Conservation (phyloP, 108 stramenopile genomes). For the Seminavis robusta region DNA sequence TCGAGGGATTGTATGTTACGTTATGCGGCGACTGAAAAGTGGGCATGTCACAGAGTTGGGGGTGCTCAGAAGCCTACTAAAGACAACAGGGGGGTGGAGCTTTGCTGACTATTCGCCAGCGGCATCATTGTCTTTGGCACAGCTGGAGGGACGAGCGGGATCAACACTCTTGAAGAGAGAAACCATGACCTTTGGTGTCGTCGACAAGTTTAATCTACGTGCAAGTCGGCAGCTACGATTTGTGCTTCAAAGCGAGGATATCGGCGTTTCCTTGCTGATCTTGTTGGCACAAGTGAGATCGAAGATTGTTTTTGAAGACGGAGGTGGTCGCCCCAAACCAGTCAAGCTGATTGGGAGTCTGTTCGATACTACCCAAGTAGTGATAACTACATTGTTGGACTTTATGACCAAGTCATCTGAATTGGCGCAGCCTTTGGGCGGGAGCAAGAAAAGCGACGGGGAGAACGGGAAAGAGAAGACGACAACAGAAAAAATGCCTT, state of each 20-base stretch:
- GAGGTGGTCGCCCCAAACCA: constrained; percentile 21
- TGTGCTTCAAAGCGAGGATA: constrained; percentile 60
- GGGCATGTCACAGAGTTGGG: constrained; percentile 79
- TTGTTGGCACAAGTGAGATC: constrained; percentile 69
- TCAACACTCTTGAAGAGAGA: constrained; percentile 66
- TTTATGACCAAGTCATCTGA: constrained; percentile 59
- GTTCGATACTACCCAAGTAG: constrained; percentile 71
- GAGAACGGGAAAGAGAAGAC: constrained; percentile 4
- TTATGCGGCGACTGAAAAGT: constrained; percentile 51
- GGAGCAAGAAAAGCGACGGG: no score
- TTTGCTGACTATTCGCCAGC: constrained; percentile 82
- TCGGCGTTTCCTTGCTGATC: constrained; percentile 75
- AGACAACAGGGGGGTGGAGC: constrained; percentile 74
- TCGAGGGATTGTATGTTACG: constrained; percentile 65
- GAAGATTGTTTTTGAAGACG: constrained; percentile 53
- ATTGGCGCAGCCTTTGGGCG: no score
- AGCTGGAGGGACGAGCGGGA: constrained; percentile 76
- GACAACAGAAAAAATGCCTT: constrained; percentile 13
- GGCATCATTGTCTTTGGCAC: constrained; percentile 60
- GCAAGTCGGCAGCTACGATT: constrained; percentile 45
- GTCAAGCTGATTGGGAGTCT: constrained; percentile 80
- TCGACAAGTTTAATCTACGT: constrained; percentile 51
- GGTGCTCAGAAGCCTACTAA: constrained; percentile 70
- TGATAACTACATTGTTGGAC: constrained; percentile 69
- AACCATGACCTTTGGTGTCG: constrained; percentile 85